Evolutionary conservation across 768 basidiomycete species (phyloP), one percentile per base, ranked within the genome.

Genomic region (Leccinum variicolor): DNA sequence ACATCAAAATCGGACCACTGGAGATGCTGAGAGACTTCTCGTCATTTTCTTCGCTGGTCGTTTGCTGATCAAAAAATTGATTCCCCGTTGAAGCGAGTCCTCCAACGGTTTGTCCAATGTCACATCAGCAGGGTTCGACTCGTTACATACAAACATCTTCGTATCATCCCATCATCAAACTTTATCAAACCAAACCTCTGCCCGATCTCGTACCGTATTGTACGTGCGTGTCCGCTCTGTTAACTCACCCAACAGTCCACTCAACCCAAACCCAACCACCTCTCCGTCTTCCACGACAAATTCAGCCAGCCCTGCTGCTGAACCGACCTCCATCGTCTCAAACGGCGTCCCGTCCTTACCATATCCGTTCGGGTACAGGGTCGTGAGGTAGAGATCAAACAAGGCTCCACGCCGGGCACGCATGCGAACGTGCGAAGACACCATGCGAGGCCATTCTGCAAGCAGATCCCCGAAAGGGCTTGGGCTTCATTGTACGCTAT

Each of bases 281-380:
- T 60, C 21, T 9, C 66, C 71, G 1, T 65, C 65, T 41, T 68
- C 58, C 0, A 72, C 33, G 14, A 68, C 61, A 33, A 75, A 73
- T 17, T 64, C 65, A 1, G 59, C 67, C 9, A 48, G 17, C 9
- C 33, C 59, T 5, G 56, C 19, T 1, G 56, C 34, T 0, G 50
- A 49, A 10, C 53, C 58, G 2, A 63, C 21, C 26, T 53, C 58
- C 21, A 14, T 23, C 17, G 58, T 66, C 21, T 72, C 69, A 19
- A 71, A 78, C 11, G 77, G 74, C 7, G 63, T 73, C 17, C 46
- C 51, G 51, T 78, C 70, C 26, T 58, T 64, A 9, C 79, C 77
- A 48, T 74, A 78, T 4, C 78, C 77, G 2, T 71, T 28, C 1
- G 76, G 72, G 59, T 74, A 78, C 2, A 78, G 62, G 3, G 61